phyloP scores from a whole-genome alignment of 257 asterid species.

The Henckelia pumila region DNA sequence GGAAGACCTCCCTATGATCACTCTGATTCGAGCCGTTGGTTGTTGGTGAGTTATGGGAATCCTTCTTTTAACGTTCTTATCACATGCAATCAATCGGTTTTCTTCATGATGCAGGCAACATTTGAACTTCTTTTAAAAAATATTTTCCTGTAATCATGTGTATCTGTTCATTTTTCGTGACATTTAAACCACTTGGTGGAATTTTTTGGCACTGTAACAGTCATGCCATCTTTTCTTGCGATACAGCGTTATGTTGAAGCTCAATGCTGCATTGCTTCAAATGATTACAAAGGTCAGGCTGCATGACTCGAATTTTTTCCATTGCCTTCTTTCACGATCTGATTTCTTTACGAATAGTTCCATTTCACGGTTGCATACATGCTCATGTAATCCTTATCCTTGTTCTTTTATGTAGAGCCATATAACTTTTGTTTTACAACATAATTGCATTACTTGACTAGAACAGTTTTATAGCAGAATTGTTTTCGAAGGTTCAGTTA shows the following conservation, averaged over 20 bases:
- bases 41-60: slow-evolving; percentile 54
- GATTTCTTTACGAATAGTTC: background rate
- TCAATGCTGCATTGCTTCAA: slow-evolving; percentile 85
- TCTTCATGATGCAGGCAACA: background rate
- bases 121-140: background rate
- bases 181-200: slow-evolving; percentile 4
- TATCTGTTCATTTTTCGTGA: slow-evolving; percentile 17
- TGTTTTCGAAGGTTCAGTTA: background rate
- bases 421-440: too few species aligned
- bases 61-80: slow-evolving; percentile 16
- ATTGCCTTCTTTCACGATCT: slow-evolving; percentile 4
- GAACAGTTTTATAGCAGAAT: slow-evolving; percentile 8
- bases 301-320: slow-evolving; percentile 21
- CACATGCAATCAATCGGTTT: background rate
- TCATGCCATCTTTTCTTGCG: slow-evolving; percentile 24
- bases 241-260: slow-evolving; percentile 94
- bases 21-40: slow-evolving; percentile 88
- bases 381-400: too few species aligned
- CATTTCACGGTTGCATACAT: too few species aligned
- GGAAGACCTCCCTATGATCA: slow-evolving; percentile 87
- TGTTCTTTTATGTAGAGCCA: too few species aligned
- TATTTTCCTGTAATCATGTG: background rate
- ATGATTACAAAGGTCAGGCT: slow-evolving; percentile 88
- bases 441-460: background rate
- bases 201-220: slow-evolving; percentile 14